Base-by-base conservation (phyloP, 1,284 basidiomycete genomes). In the Tausonia pullulans region DNA sequence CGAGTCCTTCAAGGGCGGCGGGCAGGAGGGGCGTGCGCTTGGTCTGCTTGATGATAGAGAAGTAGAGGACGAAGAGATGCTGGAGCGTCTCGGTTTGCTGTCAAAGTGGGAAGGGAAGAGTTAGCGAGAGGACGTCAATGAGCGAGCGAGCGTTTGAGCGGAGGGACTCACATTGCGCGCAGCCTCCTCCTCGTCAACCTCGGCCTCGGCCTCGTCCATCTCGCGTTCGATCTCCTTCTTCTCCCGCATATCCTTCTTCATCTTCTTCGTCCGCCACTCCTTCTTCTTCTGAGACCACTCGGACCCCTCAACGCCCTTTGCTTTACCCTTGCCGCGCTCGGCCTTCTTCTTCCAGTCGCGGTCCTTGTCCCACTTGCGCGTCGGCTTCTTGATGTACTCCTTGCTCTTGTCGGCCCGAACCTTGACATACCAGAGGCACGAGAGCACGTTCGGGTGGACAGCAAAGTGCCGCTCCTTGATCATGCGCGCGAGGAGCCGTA, bases 51-150 rank as follows among this genome's bases (percentile, higher is more conserved):
- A 99, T 81, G 71, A 98, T 88, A 69, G 89, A 87, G 77, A 99
- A 98, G 78, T 98, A 99, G 58, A 99, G 82, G 41, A 95, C 93
- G 75, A 99, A 99, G 55, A 98, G 81, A 67, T 98, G 85, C 78
- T 98, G 98, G 69, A 99, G 82, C 60, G 96, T 97, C 79, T 99
- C 96, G 11, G 94, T 98, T 81, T 95, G 92, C 88, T 95, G 74
- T 53, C n/a, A n/a, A 39, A 58, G 6, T 45, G n/a, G 48, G 3
- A 44, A 48, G 54, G 43, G 39, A 49, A 11, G 14, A 41, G 41
- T 39, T 58, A 5, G 51, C 45, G 13, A 70, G 62, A 63, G 60
- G 45, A 49, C 10, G 11, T 55, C 64, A 55, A 62, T 53, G 50
- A 56, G 48, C 27, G 9, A n/a, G 40, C 44, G 53, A 55, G 54